phyloP scores from a whole-genome alignment of 345 rosid species.

The Euclidium syriacum region DNA sequence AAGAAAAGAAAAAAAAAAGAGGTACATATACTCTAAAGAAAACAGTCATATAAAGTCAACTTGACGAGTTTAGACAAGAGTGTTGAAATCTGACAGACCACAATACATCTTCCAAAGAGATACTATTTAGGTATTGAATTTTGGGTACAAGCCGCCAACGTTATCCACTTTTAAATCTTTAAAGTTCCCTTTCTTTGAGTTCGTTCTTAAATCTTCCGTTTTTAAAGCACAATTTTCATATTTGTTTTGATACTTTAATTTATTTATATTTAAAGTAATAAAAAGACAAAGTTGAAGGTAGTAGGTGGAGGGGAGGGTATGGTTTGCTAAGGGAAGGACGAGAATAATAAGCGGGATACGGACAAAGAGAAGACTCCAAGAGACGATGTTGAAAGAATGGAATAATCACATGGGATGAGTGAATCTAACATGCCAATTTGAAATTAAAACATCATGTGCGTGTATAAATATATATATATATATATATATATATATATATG shows the following conservation, averaged over 20 bases:
- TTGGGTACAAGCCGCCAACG: neutral
- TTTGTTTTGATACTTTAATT: no score
- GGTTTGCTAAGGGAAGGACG: neutral
- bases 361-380: conserved; percentile 20
- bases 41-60: conserved; percentile 4
- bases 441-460: neutral
- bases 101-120: neutral
- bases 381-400: conserved; percentile 2
- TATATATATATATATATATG: no score
- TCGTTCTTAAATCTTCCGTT: neutral
- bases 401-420: conserved; percentile 17
- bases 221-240: neutral
- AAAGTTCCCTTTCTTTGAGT: neutral
- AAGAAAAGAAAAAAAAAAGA: no score
- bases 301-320: neutral
- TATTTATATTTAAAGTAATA: no score
- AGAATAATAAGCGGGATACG: neutral
- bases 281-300: neutral
- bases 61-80: neutral
- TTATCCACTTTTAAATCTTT: neutral
- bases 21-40: no score
- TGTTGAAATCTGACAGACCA: neutral
- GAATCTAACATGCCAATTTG: neutral
- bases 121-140: neutral
- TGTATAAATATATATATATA: no score